Base-by-base conservation (phyloP, 345 rosid genomes). In the Ceriops tagal region DNA sequence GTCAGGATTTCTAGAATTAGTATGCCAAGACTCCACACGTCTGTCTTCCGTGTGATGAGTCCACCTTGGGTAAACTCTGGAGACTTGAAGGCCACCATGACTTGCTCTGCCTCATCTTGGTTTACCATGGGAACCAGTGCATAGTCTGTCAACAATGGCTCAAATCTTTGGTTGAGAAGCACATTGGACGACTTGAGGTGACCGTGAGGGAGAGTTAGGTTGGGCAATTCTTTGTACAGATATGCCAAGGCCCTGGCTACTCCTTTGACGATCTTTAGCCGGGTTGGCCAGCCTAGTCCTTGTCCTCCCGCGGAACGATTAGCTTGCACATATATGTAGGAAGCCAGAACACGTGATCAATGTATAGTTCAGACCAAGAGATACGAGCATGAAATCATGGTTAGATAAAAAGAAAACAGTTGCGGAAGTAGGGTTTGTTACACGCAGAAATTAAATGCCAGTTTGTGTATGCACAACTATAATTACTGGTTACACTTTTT, bases 11-110 rank as follows among this genome's bases (percentile, higher is more conserved):
- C 70, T 15, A 66, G 61, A 13, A 66, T 53, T 34, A 66, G 22
- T 18, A 66, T 55, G 24, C 70, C 70, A 0, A 66, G 32, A 57
- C 62, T 31, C 60, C 61, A 66, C n/a, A 55, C 61, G 31, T 66
- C 61, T 10, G 70, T 53, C 61, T 53, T 66, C 20, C 15, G 4
- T 27, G 62, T 53, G 6, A 51, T 37, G 11, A 30, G 15, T 13
- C 61, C 31, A n/a, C 21, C 9, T 18, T 32, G 70, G 10, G 49
- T 28, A 47, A 53, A 66, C 61, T 66, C 70, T 1, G 70, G 70
- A 46, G 70, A 53, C 61, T 55, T 66, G 70, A 53, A 66, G 5
- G 70, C 70, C 9, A 53, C n/a, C 61, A 66, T 66, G 49, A 56
- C 18, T 57, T 30, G 20, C 27, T 34, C 47, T 3, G 70, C 70